Evolutionary conservation across 2,329 filamentous ascomycete species (phyloP).

Genomic region (Fusarium tuaranense): DNA sequence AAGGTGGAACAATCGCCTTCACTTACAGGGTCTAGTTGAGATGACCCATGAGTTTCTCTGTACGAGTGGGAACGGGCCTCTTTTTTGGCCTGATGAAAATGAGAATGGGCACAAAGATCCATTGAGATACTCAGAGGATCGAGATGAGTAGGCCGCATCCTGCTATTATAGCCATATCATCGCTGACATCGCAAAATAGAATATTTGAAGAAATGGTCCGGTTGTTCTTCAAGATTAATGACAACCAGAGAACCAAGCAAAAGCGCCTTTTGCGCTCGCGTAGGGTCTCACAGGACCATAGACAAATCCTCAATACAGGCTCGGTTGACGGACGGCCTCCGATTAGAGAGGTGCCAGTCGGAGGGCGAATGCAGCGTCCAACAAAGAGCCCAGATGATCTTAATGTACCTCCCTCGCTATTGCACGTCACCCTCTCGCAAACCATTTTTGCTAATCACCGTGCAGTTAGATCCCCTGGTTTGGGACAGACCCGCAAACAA

Average conservation of each 20-base stretch:
- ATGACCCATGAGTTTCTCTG: conserved; percentile 25
- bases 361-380: fast-evolving
- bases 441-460: not conserved
- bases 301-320: not conserved
- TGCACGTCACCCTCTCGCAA: fast-evolving
- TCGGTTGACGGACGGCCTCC: fast-evolving
- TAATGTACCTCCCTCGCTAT: not conserved
- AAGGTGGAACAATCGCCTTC: fast-evolving
- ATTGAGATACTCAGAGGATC: not conserved
- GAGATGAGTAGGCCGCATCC: not conserved
- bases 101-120: not conserved
- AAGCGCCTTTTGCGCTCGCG: not conserved
- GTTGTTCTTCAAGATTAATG: not conserved
- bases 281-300: not conserved
- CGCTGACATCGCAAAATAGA: not conserved
- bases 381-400: conserved; percentile 6
- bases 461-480: not conserved
- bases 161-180: fast-evolving
- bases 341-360: fast-evolving
- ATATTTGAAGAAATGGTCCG: conserved; percentile 9
- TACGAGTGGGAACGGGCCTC: not conserved
- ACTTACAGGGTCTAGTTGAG: not conserved
- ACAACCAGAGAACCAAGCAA: not conserved
- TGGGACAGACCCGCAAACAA: fast-evolving
- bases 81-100: not conserved